Conservation (phyloP, 2,329 filamentous ascomycete species). For the Diatrype stigma region DNA sequence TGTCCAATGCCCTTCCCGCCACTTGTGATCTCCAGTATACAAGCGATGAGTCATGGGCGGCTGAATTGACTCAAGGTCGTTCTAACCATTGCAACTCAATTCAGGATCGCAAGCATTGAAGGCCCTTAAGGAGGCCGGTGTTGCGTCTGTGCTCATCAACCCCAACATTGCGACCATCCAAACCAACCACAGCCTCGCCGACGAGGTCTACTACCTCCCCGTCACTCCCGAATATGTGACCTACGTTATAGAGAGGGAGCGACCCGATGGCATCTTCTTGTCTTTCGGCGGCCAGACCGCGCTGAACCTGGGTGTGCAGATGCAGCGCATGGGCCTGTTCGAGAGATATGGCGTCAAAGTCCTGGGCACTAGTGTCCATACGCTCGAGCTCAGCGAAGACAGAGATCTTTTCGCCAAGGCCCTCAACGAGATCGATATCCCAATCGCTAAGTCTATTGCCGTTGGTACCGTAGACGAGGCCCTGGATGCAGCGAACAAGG, state of each 20-base stretch:
- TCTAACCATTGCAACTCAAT: slow-evolving; percentile 16
- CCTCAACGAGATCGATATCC: slow-evolving; percentile 94
- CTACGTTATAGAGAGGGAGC: slow-evolving; percentile 94
- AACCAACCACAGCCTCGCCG: slow-evolving; percentile 91
- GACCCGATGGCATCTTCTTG: slow-evolving; percentile 94
- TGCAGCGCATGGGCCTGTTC: slow-evolving; percentile 93
- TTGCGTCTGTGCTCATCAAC: slow-evolving; percentile 89
- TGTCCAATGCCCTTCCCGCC: not conserved
- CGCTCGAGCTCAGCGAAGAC: slow-evolving; percentile 91
- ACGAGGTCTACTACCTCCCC: slow-evolving; percentile 97
- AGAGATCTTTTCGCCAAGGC: slow-evolving; percentile 94
- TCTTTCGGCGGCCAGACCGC: slow-evolving; percentile 97
- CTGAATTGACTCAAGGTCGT: slow-evolving; percentile 2
- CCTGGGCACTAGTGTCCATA: slow-evolving; percentile 89
- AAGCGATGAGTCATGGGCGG: slow-evolving; percentile 15
- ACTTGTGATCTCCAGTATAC: slow-evolving; percentile 13
- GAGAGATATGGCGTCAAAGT: slow-evolving; percentile 95
- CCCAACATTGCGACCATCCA: slow-evolving; percentile 98
- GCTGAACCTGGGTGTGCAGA: slow-evolving; percentile 92
- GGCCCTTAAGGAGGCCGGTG: slow-evolving; percentile 91
- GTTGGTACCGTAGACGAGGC: slow-evolving; percentile 90
- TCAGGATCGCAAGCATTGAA: slow-evolving; percentile 93
- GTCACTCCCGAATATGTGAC: slow-evolving; percentile 97
- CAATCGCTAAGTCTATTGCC: slow-evolving; percentile 93
- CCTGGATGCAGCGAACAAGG: slow-evolving; percentile 74